Evolutionary conservation across 768 basidiomycete species (phyloP).

Genomic region (Phlegmacium glaucopus): DNA sequence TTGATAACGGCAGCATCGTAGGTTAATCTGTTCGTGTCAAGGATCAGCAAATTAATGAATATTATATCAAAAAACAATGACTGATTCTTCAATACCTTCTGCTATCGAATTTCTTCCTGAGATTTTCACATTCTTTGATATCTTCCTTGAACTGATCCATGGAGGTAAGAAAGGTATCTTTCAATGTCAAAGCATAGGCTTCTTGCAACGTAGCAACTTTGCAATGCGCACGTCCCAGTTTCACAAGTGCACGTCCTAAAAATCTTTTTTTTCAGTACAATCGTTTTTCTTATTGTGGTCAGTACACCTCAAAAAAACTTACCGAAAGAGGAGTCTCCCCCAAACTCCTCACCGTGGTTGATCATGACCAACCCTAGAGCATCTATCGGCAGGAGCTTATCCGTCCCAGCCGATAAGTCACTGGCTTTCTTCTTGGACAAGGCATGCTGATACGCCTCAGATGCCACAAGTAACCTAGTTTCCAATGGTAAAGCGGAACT

Average conservation of each 20-base stretch:
- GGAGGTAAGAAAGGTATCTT: constrained; percentile 68
- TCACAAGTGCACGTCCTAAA: constrained; percentile 68
- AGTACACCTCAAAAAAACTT: constrained; percentile 6
- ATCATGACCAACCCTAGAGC: constrained; percentile 86
- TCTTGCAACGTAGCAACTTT: constrained; percentile 85
- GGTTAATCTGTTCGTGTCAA: constrained; percentile 52
- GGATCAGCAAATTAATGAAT: constrained; percentile 1
- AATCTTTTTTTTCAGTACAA: not conserved
- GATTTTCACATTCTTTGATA: constrained; percentile 78
- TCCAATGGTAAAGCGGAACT: not conserved
- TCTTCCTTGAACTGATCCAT: constrained; percentile 65
- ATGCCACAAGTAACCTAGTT: constrained; percentile 36
- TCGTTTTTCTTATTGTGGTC: not conserved
- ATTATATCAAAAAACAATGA: not conserved
- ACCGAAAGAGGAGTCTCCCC: constrained; percentile 75
- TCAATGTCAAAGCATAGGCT: constrained; percentile 67
- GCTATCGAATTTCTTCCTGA: constrained; percentile 86
- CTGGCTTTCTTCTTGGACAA: constrained; percentile 76
- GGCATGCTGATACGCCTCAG: constrained; percentile 63
- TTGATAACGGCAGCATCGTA: constrained; percentile 76
- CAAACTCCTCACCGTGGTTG: constrained; percentile 77
- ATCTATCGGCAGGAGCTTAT: constrained; percentile 76
- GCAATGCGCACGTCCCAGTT: constrained; percentile 80
- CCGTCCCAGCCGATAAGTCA: constrained; percentile 56
- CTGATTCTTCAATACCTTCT: too few relatives aligned